phyloP scores from a whole-genome alignment of 1,139 yeast species.

The Saccharomycopsis crataegensis region DNA sequence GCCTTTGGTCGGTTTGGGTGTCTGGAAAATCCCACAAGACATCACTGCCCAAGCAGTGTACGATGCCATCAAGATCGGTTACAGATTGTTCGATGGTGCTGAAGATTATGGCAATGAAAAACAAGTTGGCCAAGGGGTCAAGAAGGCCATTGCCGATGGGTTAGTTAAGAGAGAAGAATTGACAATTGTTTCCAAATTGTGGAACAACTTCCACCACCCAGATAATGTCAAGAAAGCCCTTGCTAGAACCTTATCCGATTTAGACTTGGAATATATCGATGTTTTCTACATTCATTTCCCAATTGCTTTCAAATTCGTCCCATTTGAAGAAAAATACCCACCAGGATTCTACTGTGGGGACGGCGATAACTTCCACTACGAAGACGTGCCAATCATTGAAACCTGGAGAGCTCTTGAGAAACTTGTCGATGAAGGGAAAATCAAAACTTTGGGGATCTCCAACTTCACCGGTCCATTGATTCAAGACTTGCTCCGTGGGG shows the following conservation, averaged over 20 bases:
- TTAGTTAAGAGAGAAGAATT: constrained; percentile 65
- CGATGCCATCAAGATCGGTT: constrained; percentile 63
- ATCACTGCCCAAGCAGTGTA: constrained; percentile 54
- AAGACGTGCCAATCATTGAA: constrained; percentile 62
- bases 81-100: constrained; percentile 73
- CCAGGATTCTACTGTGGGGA: constrained; percentile 66
- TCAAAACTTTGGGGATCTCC: constrained; percentile 75
- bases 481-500: constrained; percentile 66
- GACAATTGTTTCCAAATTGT: constrained; percentile 69
- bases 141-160: constrained; percentile 58
- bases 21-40: constrained; percentile 57
- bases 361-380: constrained; percentile 47
- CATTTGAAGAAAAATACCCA: constrained; percentile 66
- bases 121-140: constrained; percentile 66
- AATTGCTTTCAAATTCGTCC: constrained; percentile 64
- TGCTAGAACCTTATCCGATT: constrained; percentile 54
- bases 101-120: constrained; percentile 71
- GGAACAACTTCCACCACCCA: constrained; percentile 70
- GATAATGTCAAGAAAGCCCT: constrained; percentile 47
- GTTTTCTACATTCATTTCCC: constrained; percentile 78
- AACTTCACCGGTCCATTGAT: constrained; percentile 73
- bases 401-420: constrained; percentile 79
- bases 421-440: constrained; percentile 53
- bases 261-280: constrained; percentile 64
- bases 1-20: constrained; percentile 62